Base-by-base conservation (phyloP, 345 rosid genomes). In the Bruguiera sexangula region DNA sequence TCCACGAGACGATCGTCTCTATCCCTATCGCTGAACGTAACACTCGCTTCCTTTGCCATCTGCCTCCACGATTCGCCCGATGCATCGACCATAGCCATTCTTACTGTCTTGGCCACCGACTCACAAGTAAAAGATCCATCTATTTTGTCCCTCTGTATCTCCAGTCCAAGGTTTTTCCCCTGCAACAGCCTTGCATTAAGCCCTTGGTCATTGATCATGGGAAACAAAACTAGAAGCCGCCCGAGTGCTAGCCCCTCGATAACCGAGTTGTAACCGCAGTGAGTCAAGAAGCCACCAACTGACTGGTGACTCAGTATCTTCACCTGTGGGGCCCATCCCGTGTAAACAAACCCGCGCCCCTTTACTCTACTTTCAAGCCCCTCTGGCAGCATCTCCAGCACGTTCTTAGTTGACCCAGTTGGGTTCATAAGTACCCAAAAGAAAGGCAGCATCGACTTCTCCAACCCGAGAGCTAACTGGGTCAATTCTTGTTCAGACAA, bases 381-480 rank as follows among this genome's bases (percentile, higher is more conserved):
- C 8, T 63, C 69, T 26, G 69, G 73, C 3, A 73, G 77, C 63
- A 68, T 55, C 11, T 65, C 76, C 70, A 66, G 8, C 39, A n/a
- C 46, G 30, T 46, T 32, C 68, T 30, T 27, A 6, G 29, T 24
- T 55, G 24, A 22, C 30, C 60, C 24, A 21, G 21, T 8, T 8
- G 59, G 6, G 24, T 26, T 22, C 30, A 5, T 3, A 11, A 9
- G 73, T 7, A 61, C 85, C 90, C 88, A 86, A 26, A 86, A 26
- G 78, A 86, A 86, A 5, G 84, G 81, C 27, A 74, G 34, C 8
- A 51, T 56, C 4, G 91, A 83, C 24, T 73, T 74, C 68, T 85
- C 88, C 66, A 87, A 32, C 10, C 91, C 91, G 4, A 74, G 30
- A 56, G 85, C 88, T 20, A 87, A 58, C 72, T 80, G 75, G 1